Evolutionary conservation across 1,284 basidiomycete species (phyloP).

Genomic region (Apiotrichum veenhuisii): DNA sequence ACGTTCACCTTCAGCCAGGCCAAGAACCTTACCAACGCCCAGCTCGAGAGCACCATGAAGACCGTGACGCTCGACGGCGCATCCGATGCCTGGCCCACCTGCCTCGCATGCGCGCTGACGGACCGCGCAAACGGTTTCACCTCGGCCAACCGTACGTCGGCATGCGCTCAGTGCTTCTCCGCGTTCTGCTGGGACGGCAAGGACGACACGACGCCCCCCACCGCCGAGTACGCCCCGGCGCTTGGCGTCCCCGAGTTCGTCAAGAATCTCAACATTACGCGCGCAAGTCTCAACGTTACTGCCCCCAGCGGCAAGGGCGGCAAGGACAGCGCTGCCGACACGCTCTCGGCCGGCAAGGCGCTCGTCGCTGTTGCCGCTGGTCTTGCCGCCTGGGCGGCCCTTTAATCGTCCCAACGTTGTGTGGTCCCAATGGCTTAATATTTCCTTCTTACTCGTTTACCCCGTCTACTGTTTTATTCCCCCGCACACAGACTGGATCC

Average conservation of each 20-base stretch:
- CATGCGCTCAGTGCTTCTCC: constrained; percentile 44
- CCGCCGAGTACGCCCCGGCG: constrained; percentile 29
- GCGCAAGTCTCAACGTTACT: background rate
- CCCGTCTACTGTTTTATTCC: too few species aligned
- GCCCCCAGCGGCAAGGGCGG: background rate
- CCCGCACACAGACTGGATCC: too few species aligned
- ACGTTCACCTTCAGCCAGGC: constrained; percentile 49
- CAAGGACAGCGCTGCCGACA: background rate
- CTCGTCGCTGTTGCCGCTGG: background rate
- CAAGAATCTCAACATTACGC: constrained; percentile 9
- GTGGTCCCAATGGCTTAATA: too few species aligned
- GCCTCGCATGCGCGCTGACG: constrained; percentile 50
- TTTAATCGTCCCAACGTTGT: too few species aligned
- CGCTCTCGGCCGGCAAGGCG: background rate
- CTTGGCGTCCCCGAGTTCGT: constrained; percentile 9
- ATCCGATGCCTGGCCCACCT: constrained; percentile 42
- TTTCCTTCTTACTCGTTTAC: too few species aligned
- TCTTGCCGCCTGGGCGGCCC: background rate
- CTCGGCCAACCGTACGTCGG: constrained; percentile 26
- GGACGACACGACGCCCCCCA: constrained; percentile 28
- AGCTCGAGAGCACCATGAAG: constrained; percentile 31
- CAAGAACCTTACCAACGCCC: constrained; percentile 33
- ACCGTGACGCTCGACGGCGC: constrained; percentile 39
- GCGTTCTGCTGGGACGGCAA: constrained; percentile 47
- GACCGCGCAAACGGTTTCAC: constrained; percentile 43